phyloP scores from a whole-genome alignment of 495 filamentous ascomycete species.

The Neurospora sublineolata region DNA sequence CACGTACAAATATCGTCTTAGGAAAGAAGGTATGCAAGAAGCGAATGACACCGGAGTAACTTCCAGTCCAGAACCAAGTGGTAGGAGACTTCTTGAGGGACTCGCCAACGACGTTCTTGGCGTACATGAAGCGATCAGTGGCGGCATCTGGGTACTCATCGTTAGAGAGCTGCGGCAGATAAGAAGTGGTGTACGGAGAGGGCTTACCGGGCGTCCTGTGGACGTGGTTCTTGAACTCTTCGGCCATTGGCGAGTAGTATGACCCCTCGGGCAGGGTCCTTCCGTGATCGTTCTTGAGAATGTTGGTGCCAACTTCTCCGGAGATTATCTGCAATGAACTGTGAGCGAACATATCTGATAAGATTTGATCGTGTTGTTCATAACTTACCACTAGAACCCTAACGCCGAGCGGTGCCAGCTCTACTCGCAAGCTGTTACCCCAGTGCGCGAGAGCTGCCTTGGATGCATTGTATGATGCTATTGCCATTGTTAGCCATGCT shows the following conservation, averaged over 20 bases:
- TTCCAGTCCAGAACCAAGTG: not conserved
- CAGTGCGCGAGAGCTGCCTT: not conserved
- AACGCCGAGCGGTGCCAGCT: not conserved
- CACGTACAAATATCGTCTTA: not conserved
- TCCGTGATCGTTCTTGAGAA: not conserved
- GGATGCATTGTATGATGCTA: not conserved
- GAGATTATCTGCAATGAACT: not conserved
- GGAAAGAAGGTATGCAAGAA: not conserved
- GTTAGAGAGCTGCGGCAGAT: not conserved
- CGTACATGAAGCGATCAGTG: not conserved
- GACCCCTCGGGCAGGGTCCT: not conserved
- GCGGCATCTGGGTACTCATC: not conserved
- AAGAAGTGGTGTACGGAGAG: not conserved
- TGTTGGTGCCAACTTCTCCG: not conserved
- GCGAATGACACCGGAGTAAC: not conserved
- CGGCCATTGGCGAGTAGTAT: not conserved
- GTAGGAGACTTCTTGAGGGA: not conserved
- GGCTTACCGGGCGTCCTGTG: not conserved
- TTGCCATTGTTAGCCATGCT: not conserved
- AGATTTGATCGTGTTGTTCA: fast-evolving
- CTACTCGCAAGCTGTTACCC: not conserved
- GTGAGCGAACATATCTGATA: not conserved
- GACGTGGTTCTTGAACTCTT: not conserved
- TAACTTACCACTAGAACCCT: not conserved
- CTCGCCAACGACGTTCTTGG: not conserved